Conservation (phyloP, 352 stramenopile species). For the Globisporangium nunn region DNA sequence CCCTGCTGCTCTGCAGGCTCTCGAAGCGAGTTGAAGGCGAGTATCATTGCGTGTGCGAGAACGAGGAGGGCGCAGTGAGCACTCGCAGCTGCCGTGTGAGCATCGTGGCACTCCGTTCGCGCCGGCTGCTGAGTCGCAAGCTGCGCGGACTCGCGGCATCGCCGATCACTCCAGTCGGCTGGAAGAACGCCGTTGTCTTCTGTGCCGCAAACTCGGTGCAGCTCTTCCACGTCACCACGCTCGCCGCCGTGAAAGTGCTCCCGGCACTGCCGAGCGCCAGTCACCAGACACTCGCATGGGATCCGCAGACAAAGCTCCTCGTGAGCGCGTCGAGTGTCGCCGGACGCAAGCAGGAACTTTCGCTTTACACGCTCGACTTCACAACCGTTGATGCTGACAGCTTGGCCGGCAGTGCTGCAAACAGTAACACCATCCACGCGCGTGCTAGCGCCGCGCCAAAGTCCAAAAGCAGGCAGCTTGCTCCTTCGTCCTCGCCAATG, state of each 20-base stretch:
- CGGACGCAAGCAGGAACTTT: conserved; percentile 11
- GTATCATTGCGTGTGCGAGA: conserved; percentile 56
- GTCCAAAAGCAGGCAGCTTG: neutral
- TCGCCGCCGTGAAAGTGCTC: conserved; percentile 8
- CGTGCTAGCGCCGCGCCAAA: neutral
- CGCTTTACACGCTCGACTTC: conserved; percentile 22
- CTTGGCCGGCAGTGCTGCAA: too few species aligned
- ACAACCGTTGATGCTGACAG: neutral
- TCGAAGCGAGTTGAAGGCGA: conserved; percentile 38
- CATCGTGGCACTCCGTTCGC: conserved; percentile 19
- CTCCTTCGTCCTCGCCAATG: neutral
- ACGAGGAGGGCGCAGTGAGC: conserved; percentile 42
- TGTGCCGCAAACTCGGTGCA: conserved; percentile 15
- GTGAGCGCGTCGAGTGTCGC: conserved; percentile 10
- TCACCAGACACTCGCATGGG: conserved; percentile 15
- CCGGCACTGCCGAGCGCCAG: conserved; percentile 5
- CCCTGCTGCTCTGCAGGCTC: conserved; percentile 30
- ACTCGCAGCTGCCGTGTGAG: conserved; percentile 28
- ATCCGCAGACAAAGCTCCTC: conserved; percentile 17
- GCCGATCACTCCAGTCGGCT: conserved; percentile 10
- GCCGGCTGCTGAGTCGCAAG: conserved; percentile 16
- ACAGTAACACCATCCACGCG: too few species aligned
- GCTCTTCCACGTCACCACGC: conserved; percentile 19
- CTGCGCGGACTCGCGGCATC: conserved; percentile 23
- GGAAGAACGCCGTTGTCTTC: conserved; percentile 10